Evolutionary conservation across 2,329 filamentous ascomycete genomes (phyloP).

Genomic region (Simplicillium sp.): DNA sequence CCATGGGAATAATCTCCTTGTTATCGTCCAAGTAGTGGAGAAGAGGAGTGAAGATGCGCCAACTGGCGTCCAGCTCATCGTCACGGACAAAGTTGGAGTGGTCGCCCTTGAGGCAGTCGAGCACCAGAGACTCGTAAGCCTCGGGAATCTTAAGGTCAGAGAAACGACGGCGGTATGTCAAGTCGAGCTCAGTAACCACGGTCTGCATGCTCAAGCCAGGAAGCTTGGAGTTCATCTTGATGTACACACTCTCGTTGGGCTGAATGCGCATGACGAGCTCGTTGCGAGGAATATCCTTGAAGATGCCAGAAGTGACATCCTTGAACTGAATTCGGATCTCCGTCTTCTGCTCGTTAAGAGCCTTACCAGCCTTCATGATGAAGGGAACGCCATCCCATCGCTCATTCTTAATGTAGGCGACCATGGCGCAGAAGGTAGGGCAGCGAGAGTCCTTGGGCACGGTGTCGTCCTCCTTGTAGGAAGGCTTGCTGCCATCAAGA

Average conservation of each 20-base stretch:
- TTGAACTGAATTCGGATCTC: constrained; percentile 99
- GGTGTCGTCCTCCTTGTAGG: constrained; percentile 97
- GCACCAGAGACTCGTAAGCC: constrained; percentile 94
- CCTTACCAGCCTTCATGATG: constrained; percentile 98
- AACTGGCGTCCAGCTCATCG: constrained; percentile 92
- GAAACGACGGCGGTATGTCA: constrained; percentile 96
- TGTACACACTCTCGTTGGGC: constrained; percentile 98
- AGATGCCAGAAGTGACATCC: constrained; percentile 97
- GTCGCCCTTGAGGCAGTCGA: constrained; percentile 96
- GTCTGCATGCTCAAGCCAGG: constrained; percentile 99
- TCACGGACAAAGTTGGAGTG: constrained; percentile 99
- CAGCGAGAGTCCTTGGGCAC: constrained; percentile 95
- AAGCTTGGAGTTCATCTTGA: constrained; percentile 99
- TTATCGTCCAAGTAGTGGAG: constrained; percentile 98
- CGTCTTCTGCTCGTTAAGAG: constrained; percentile 98
- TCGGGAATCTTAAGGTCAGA: constrained; percentile 99
- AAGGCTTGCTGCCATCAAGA: constrained; percentile 88
- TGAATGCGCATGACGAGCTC: constrained; percentile 99
- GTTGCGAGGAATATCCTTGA: constrained; percentile 99
- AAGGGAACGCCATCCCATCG: constrained; percentile 98
- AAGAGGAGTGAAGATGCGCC: constrained; percentile 96
- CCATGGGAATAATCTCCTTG: constrained; percentile 99
- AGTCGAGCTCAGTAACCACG: constrained; percentile 93
- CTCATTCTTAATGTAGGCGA: constrained; percentile 99
- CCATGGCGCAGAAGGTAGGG: constrained; percentile 95